Percentiles rank a stretch among this genome's conserved stretches.
These are phyloP conservation scores for Diutina sp. DNA, from an alignment of 1,139 yeast genomes.

Conservation along the genomic window DNA sequence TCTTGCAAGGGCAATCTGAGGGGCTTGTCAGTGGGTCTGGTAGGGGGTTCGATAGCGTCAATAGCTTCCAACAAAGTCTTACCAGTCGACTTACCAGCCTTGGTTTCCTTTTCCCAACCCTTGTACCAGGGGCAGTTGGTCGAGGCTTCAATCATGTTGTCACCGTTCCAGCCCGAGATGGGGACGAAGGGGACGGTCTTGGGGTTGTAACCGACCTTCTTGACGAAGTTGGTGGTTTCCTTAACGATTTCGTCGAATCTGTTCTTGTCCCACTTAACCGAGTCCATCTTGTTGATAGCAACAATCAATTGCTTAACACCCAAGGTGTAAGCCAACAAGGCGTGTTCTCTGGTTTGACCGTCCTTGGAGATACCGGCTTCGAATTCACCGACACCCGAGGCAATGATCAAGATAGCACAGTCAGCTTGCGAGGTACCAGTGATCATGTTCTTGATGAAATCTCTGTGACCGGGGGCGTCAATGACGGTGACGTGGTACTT, in stretches of 20 bases:
- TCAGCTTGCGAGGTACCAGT: conserved; percentile 92
- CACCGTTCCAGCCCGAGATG: conserved; percentile 92
- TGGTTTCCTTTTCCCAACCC: conserved; percentile 84
- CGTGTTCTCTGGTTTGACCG: conserved; percentile 44
- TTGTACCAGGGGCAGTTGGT: conserved; percentile 85
- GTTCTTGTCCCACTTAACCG: conserved; percentile 73
- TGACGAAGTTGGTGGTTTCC: conserved; percentile 81
- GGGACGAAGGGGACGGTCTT: conserved; percentile 87
- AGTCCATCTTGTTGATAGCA: conserved; percentile 70
- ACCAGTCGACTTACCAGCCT: conserved; percentile 67
- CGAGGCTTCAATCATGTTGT: conserved; percentile 80
- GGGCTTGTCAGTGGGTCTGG: conserved; percentile 82
- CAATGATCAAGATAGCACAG: conserved; percentile 82
- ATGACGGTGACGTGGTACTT: conserved; percentile 86
- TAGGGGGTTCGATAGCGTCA: conserved; percentile 76
- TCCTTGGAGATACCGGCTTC: conserved; percentile 93
- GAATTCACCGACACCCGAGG: conserved; percentile 90
- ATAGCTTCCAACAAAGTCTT: conserved; percentile 82
- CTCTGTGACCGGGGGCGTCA: conserved; percentile 96
- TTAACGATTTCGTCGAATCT: conserved; percentile 74
- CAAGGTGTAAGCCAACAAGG: conserved; percentile 9
- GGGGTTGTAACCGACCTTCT: conserved; percentile 91
- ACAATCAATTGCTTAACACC: conserved; percentile 8
- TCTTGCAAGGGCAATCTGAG: conserved; percentile 86
- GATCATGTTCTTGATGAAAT: conserved; percentile 92